phyloP scores from a whole-genome alignment of 1,139 yeast species.

The Lodderomyces pseudojiufengensis region DNA sequence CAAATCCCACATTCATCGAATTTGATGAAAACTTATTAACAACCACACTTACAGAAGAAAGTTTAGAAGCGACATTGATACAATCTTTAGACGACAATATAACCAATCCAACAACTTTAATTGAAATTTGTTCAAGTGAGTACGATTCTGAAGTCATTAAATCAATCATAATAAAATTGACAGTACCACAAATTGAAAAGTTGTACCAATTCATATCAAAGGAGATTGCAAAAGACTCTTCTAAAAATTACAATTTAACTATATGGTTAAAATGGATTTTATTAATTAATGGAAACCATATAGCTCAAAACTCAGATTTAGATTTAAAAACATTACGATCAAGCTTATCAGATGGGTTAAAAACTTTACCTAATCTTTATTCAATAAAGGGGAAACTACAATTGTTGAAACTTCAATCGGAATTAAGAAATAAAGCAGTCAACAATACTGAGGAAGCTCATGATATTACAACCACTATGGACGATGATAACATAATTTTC shows the following conservation, averaged over 20 bases:
- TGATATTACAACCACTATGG: conserved; percentile 14
- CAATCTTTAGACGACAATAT: too few relatives aligned
- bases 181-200: conserved; percentile 10
- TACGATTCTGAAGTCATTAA: conserved; percentile 33
- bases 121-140: conserved; percentile 34
- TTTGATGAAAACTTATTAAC: too few relatives aligned
- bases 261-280: conserved; percentile 52
- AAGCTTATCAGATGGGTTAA: conserved; percentile 28
- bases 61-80: too few relatives aligned
- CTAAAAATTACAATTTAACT: conserved; percentile 29
- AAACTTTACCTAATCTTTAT: conserved; percentile 36
- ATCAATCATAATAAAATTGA: conserved; percentile 21
- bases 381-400: conserved; percentile 45
- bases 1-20: too few relatives aligned
- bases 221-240: conserved; percentile 32
- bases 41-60: too few relatives aligned
- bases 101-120: background rate
- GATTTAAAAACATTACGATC: conserved; percentile 30
- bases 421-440: conserved; percentile 24
- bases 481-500: conserved; percentile 21
- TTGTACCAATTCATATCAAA: conserved; percentile 35
- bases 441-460: conserved; percentile 12
- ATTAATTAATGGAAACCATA: conserved; percentile 40
- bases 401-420: conserved; percentile 38
- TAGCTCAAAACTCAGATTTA: conserved; percentile 32